Base-by-base conservation (phyloP, 805 yeast genomes). In the Suhomyces prunicola region DNA sequence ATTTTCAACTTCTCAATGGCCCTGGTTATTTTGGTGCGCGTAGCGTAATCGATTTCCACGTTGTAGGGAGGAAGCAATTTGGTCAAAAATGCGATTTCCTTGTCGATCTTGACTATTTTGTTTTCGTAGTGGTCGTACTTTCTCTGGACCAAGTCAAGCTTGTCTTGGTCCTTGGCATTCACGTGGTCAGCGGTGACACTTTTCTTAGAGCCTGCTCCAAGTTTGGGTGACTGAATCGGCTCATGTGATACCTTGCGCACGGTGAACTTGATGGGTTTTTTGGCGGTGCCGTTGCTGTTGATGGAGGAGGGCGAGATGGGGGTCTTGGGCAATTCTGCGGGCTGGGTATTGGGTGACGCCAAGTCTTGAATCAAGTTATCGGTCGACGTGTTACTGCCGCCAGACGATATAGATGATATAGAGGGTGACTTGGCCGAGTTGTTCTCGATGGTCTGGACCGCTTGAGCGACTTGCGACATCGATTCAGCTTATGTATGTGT, bases 61-160 rank as follows among this genome's bases (percentile, higher is more conserved):
- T 73, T 74, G 57, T 66, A 71, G 1, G 80, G 80, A 2, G 80
- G 80, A 41, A 75, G 70, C 36, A 74, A 64, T 42, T 68, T 69
- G 19, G 65, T 56, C 54, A 75, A 69, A 53, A 74, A 75, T 13
- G 58, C 60, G 22, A 75, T 68, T 51, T 75, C 80, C 60, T 74
- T 74, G 15, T 72, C 62, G 46, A 75, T 73, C 53, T 74, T 75
- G 26, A 52, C 62, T n/a, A 73, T 68, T 33, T 69, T 61, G 29
- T 57, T 57, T 23, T 56, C 63, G 50, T 67, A 70, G 53, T 60
- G 66, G 48, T 74, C 77, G 54, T 71, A 71, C 55, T 71, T 72
- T 41, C 58, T 57, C 60, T 74, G 77, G 10, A 69, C 61, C 12
- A 56, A 50, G 23, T 57, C 60, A 22, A 56, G 44, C 44, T 54